Percentiles rank a stretch among this genome's conserved stretches.
Evolutionary conservation across 2,329 filamentous ascomycete species (phyloP).

Genomic region (Cladosporium sp.): DNA sequence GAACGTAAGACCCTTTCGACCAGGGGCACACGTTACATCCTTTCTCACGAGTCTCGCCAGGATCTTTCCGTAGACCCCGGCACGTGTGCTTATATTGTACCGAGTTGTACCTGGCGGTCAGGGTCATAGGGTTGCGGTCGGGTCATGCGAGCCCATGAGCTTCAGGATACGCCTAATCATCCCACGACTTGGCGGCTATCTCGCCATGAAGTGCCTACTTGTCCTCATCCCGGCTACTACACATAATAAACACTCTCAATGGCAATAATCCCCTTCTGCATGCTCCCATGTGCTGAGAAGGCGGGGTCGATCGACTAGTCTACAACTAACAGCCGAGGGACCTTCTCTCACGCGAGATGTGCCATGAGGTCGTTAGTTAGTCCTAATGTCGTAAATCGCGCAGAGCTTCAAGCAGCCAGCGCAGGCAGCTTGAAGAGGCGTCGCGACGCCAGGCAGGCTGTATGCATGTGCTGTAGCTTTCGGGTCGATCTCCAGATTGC

Average conservation of each 20-base stretch:
- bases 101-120: conserved; percentile 14
- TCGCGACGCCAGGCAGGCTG: background rate
- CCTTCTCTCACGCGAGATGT: background rate
- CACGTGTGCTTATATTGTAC: conserved; percentile 1
- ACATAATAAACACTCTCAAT: background rate
- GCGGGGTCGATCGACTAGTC: conserved; percentile 10
- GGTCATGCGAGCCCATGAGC: conserved; percentile 8
- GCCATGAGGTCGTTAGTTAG: background rate
- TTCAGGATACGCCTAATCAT: conserved; percentile 8
- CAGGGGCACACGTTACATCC: background rate
- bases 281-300: background rate
- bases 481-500: background rate
- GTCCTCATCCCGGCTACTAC: background rate
- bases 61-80: background rate
- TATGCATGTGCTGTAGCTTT: background rate
- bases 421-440: conserved; percentile 11
- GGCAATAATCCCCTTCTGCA: background rate
- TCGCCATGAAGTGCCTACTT: background rate
- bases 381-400: conserved; percentile 17
- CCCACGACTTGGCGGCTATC: conserved; percentile 20
- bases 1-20: background rate
- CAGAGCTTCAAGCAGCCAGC: conserved; percentile 12
- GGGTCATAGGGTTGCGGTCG: conserved; percentile 4
- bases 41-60: background rate
- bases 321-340: conserved; percentile 10